Evolutionary conservation across 352 stramenopile genomes (phyloP), one percentile per base, ranked within the genome.

Genomic region (Phytopythium kandeliae): DNA sequence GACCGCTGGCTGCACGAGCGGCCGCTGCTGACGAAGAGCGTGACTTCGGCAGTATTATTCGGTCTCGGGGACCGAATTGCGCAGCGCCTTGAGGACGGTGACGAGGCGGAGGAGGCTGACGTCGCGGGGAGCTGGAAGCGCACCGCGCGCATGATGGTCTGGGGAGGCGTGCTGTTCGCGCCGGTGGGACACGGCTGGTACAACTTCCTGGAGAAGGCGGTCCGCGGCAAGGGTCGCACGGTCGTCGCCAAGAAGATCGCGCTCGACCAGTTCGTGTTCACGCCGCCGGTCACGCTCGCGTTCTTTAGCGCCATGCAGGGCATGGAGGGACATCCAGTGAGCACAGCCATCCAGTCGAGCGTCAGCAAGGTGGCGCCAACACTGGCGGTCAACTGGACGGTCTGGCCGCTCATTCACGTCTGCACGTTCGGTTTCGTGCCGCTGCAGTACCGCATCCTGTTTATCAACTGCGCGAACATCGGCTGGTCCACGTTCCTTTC

Each of bases 171-270:
- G 34, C 46, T 95, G 22, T 91, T 97, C 60, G 86, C 86, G 22
- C 90, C 89, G 10, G 54, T 74, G 44, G 91, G 89, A 55, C 88
- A 97, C 65, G 86, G 73, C 34, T 97, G 96, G 65, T 97, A 96
- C 63, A 80, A 89, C 31, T 58, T 87, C 12, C 63, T 97, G 19
- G 90, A 97, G 62, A 65, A 63, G 17, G 54, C 33, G 12, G 56
- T 77, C 40, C 64, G 52, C 17, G 64, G 61, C 45, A 72, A 55
- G 7, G 48, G 51, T 11, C 35, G 47, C 15, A 36, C 58, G 17
- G 40, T 35, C 1, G 58, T 74, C 38, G 46, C 54, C 34, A 72
- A 74, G 57, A 74, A 78, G 30, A 63, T 78, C 41, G 68, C 59
- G 0, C 58, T 65, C 0, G 68, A 78, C 30, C 62, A 72, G 56